Base-by-base conservation (phyloP, 495 filamentous ascomycete species). In the Durotheca rogersii region DNA sequence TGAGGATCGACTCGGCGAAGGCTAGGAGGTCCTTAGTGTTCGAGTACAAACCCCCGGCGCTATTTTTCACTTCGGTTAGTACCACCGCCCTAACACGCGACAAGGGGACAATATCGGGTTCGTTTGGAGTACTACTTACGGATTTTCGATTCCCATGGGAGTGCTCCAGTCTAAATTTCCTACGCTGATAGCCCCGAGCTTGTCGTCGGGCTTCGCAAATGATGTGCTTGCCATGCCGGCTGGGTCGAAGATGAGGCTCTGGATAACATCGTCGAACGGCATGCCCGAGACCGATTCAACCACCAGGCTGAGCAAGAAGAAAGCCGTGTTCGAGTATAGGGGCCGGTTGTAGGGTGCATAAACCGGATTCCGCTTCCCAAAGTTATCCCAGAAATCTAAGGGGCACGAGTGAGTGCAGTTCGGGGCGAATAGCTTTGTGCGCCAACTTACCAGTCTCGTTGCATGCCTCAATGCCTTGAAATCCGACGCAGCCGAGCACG, bases 1-100 rank as follows among this genome's bases (percentile, higher is more conserved):
- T 62, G 4, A 83, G 70, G 41, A 84, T 79, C 17, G 74, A 72
- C 6, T 64, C 68, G 29, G 79, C 79, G 1, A 81, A 52, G 11
- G 58, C 66, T 12, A 69, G 54, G 41, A 83, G 56, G 54, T 83
- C 80, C 5, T 64, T 52, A 14, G 67, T 50, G 7, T 68, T 73
- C 19, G 73, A 74, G 60, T 72, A 81, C 6, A 79, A 65, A n/a
- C 70, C 71, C 7, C 77, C 77, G 2, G 77, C 64, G 18, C 72
- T 72, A 33, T 32, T 29, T 29, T 12, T 33, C 16, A 18, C 3
- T 29, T n/a, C n/a, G 7, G 39, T 30, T 9, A 12, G n/a, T 14
- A 21, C 7, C 6, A 2, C n/a, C n/a, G n/a, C n/a, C n/a, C n/a
- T n/a, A n/a, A n/a, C n/a, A n/a, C n/a, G n/a, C n/a, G n/a, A n/a